Base-by-base conservation (phyloP, 176 grass and related monocot genomes). In the Cenchrus purpureus region DNA sequence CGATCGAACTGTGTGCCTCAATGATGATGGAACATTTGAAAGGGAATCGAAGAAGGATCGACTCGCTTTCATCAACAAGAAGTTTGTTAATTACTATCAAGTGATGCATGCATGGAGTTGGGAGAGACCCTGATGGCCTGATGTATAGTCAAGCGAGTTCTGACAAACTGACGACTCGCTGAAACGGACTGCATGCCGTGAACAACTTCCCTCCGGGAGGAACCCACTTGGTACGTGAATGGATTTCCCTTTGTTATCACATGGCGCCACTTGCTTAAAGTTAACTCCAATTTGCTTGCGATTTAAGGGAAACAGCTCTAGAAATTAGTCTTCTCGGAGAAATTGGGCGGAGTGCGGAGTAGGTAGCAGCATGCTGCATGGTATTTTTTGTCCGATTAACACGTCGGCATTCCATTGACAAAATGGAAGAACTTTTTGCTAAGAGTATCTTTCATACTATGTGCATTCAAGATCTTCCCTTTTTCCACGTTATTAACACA, bases 231-330 rank as follows among this genome's bases (percentile, higher is more conserved):
- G 28, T 60, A 55, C 53, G 3, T 68, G 8, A 3, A 3, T 20
- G 22, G 45, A 8, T 51, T 52, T 53, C 5, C 29, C 28, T 79
- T 55, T 55, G 53, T 40, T 20, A 4, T n/a, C 7, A 32, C 4
- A 45, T 6, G 77, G 11, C 78, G 48, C 32, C 77, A 74, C 14
- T 85, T 85, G 69, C 43, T 43, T 55, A 7, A 80, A 4, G 42
- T 43, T 43, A 15, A 74, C 28, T 51, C 7, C 82, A 59, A 20
- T 68, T 80, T 80, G 42, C 42, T 75, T 59, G 12, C 13, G 9
- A 13, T 59, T 73, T 11, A 70, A 70, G 29, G 31, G 65, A 71
- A 44, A 55, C 20, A 54, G 2, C 28, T 40, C 64, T 2, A 22
- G 13, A 73, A 68, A 4, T 37, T 25, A 4, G 70, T 79, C 10